Percentiles rank a stretch among this genome's conserved stretches.
Evolutionary conservation across 1,139 yeast genomes (phyloP).

Genomic region (Geotrichum citri-aurantii): DNA sequence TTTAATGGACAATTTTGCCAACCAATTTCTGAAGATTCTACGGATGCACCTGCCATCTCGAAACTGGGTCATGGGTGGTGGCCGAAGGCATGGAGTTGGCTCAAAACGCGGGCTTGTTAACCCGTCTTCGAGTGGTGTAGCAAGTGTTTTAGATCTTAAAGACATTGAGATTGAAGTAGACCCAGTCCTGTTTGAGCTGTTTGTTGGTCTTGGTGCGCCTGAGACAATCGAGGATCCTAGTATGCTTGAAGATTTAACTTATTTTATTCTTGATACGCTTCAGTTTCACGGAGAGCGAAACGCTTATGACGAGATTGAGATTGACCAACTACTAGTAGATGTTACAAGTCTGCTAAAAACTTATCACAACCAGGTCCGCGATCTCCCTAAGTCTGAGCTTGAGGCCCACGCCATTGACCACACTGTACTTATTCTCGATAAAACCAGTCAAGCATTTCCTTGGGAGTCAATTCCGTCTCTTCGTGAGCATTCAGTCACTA

Average conservation of each 20-base stretch:
- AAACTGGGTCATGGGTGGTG: constrained; percentile 17
- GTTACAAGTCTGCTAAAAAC: constrained; percentile 43
- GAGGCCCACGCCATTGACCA: constrained; percentile 39
- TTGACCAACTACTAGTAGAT: constrained; percentile 45
- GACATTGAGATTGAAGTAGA: constrained; percentile 40
- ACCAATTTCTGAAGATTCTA: constrained; percentile 37
- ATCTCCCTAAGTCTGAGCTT: constrained; percentile 5
- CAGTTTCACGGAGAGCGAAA: constrained; percentile 59
- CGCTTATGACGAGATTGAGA: constrained; percentile 59
- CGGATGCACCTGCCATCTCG: constrained; percentile 35
- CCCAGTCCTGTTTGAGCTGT: constrained; percentile 47
- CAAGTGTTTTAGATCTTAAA: constrained; percentile 2
- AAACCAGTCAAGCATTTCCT: constrained; percentile 61
- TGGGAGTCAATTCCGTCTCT: constrained; percentile 79
- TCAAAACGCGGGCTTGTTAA: neutral
- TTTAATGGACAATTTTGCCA: constrained; percentile 38
- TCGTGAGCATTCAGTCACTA: constrained; percentile 51
- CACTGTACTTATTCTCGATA: constrained; percentile 62
- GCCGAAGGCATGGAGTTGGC: constrained; percentile 7
- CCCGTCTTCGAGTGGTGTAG: neutral
- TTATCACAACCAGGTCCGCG: constrained; percentile 25
- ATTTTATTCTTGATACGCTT: constrained; percentile 55
- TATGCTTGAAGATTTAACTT: constrained; percentile 57
- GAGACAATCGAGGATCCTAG: constrained; percentile 36
- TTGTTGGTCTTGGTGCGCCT: constrained; percentile 45